These are phyloP conservation scores for Oryza longistaminata DNA, from an alignment of 176 grass and related monocot genomes.

Conservation along the genomic window DNA sequence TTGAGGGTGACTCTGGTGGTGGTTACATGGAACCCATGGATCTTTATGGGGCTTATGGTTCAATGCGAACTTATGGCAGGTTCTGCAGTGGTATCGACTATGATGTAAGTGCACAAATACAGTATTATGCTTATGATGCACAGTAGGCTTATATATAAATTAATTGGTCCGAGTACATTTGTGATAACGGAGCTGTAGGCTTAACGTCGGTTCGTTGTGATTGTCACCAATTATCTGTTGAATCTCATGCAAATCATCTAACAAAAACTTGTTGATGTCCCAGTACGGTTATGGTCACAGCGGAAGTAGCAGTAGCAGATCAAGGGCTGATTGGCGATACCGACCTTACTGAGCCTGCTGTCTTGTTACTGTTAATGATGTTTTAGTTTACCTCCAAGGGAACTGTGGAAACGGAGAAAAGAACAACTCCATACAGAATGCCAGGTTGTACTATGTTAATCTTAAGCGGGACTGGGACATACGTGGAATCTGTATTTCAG, in stretches of 20 bases:
- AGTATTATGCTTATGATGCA: background rate
- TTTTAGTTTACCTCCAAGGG: conserved; percentile 26
- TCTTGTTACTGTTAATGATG: background rate
- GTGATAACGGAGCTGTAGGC: background rate
- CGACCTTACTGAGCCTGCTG: conserved; percentile 58
- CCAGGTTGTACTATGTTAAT: conserved; percentile 2
- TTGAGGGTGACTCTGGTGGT: conserved; percentile 57
- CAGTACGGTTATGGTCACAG: conserved; percentile 59
- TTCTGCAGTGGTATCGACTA: conserved; percentile 66
- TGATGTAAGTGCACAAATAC: conserved; percentile 53
- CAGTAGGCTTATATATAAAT: conserved; percentile 13
- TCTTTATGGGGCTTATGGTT: conserved; percentile 63
- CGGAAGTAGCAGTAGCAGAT: conserved; percentile 52
- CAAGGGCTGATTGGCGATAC: conserved; percentile 74
- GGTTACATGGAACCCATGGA: conserved; percentile 66
- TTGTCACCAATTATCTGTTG: background rate
- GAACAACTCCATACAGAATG: conserved; percentile 18
- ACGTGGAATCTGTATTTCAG: background rate
- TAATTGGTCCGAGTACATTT: background rate
- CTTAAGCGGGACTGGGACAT: background rate
- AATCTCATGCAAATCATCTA: background rate
- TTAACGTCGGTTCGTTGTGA: background rate
- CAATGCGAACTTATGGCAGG: conserved; percentile 66
- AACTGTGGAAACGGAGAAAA: conserved; percentile 6
- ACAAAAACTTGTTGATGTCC: background rate